Conservation (phyloP, 495 filamentous ascomycete genomes). For the Pseudomonodictys pantanalensis region DNA sequence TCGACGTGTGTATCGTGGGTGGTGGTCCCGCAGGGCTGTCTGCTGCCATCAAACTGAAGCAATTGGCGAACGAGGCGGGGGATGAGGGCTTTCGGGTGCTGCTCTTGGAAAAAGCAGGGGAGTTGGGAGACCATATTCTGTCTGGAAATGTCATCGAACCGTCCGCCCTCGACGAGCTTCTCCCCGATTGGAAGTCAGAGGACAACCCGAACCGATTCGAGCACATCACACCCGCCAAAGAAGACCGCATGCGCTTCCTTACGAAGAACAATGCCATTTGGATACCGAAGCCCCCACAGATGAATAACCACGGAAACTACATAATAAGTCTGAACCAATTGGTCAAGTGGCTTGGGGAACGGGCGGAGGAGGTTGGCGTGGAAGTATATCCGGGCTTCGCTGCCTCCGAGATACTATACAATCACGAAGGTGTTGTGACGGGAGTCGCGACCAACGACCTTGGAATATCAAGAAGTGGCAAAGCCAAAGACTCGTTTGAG, state of each 20-base stretch:
- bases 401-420: constrained; percentile 88
- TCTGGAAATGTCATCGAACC: constrained; percentile 96
- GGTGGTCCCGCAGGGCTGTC: constrained; percentile 90
- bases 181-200: constrained; percentile 90
- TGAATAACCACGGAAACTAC: constrained; percentile 98
- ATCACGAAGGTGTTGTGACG: constrained; percentile 78
- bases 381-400: constrained; percentile 97
- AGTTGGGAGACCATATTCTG: constrained; percentile 91
- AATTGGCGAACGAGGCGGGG: constrained; percentile 90
- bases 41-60: constrained; percentile 91
- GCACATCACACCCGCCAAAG: constrained; percentile 73
- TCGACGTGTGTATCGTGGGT: constrained; percentile 95
- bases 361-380: constrained; percentile 96
- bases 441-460: constrained; percentile 97
- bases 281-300: constrained; percentile 87
- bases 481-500: constrained; percentile 88
- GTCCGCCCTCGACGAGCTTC: constrained; percentile 78
- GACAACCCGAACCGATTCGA: constrained; percentile 83
- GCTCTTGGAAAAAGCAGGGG: constrained; percentile 90
- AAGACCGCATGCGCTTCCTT: constrained; percentile 89
- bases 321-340: constrained; percentile 94
- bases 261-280: constrained; percentile 77
- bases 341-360: constrained; percentile 89
- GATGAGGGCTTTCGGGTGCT: constrained; percentile 95
- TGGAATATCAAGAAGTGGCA: constrained; percentile 74